These are phyloP conservation scores for Pugionium dolabratum DNA, from an alignment of 345 rosid species.

Conservation along the genomic window DNA sequence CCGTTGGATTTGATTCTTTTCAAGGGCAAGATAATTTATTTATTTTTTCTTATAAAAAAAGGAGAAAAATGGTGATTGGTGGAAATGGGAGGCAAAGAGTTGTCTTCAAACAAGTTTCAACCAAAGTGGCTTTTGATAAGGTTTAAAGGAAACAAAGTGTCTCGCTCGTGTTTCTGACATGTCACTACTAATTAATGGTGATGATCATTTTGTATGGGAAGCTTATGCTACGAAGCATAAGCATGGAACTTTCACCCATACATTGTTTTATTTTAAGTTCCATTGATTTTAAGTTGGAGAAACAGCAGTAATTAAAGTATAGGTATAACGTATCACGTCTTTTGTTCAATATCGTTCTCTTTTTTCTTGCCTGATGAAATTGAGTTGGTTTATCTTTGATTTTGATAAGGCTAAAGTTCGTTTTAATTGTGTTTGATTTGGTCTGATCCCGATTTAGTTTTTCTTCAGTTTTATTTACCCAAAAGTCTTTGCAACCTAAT, in stretches of 20 bases:
- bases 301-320: too few species aligned
- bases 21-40: background rate
- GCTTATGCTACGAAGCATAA: conserved; percentile 23
- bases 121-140: conserved; percentile 37
- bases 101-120: conserved; percentile 28
- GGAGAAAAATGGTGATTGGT: conserved; percentile 35
- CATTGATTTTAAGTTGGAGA: too few species aligned
- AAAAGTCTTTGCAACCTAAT: too few species aligned
- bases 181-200: conserved; percentile 29
- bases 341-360: too few species aligned
- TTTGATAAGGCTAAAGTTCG: background rate
- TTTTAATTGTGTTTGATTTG: too few species aligned
- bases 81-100: conserved; percentile 34
- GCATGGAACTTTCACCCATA: background rate
- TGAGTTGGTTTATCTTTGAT: too few species aligned
- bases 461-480: too few species aligned
- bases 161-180: conserved; percentile 34
- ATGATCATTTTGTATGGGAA: conserved; percentile 28
- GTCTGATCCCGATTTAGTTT: too few species aligned
- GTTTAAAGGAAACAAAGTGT: conserved; percentile 31
- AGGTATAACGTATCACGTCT: too few species aligned
- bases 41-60: background rate
- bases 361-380: too few species aligned
- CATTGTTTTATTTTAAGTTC: background rate
- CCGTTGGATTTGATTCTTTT: conserved; percentile 15